Base-by-base conservation (phyloP, 306 rosid species). In the Dalbergia cultrata region DNA sequence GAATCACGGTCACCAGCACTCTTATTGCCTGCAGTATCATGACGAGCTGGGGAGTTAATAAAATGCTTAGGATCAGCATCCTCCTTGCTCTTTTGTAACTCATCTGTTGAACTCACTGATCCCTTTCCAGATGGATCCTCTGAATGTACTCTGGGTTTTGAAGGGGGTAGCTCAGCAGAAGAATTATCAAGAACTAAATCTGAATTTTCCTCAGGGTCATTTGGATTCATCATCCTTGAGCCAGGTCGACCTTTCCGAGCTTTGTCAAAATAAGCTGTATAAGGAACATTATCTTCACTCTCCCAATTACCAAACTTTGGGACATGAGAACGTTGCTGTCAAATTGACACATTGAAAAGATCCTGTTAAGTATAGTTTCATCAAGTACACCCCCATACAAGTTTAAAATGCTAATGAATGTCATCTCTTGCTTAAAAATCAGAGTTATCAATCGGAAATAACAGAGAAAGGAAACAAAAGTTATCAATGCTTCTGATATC, bases 281-380 rank as follows among this genome's bases (percentile, higher is more conserved):
- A 96, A 31, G 97, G 99, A 82, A 96, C 99, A 83, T 87, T 88
- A 17, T 89, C 98, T 60, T 86, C 94, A 50, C 83, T 81, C 43
- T 90, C 97, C 99, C 99, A 93, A 57, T 92, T 89, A 68, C 98
- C 99, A 84, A 90, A 96, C 67, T 88, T 86, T 12, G 99, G 99
- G 62, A 96, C 99, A 77, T 80, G 97, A 54, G 97, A 79, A 73
- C 92, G 97, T 86, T 96, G 89, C 97, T 93, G 97, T 80, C 64
- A 78, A 75, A 83, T 57, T 70, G 39, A 86, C 77, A 72, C 78
- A 86, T 43, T n/a, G 13, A 81, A 71, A 86, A 81, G 22, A 80
- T 47, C 4, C 4, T 45, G 78, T 87, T 72, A 90, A 18, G 13
- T 52, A 74, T 69, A 65, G 66, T 71, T 82, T 65, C 80, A 41